Conservation (phyloP, 192 early-diverging fungal genomes). For the Linnemannia exigua region DNA sequence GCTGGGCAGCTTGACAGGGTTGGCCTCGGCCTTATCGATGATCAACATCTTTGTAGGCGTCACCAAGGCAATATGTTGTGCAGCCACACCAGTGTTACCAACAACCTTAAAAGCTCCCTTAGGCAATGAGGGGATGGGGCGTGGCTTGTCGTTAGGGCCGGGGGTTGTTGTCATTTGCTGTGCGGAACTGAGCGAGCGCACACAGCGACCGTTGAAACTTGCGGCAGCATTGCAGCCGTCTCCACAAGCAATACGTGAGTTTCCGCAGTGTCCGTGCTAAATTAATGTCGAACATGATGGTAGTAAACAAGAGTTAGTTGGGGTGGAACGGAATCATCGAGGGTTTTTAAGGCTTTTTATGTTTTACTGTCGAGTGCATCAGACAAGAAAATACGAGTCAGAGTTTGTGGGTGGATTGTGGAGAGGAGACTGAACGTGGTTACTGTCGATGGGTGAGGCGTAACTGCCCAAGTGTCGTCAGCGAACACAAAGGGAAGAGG, state of each 20-base stretch:
- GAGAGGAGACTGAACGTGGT: background rate
- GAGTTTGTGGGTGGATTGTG: background rate
- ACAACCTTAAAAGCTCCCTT: slow-evolving; percentile 59
- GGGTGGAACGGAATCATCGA: background rate
- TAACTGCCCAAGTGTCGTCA: background rate
- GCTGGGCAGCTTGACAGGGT: slow-evolving; percentile 43
- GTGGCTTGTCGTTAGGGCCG: slow-evolving; percentile 16
- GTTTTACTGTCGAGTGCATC: background rate
- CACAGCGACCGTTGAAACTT: slow-evolving; percentile 42
- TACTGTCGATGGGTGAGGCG: background rate
- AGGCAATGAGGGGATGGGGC: slow-evolving; percentile 28
- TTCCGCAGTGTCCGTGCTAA: slow-evolving; percentile 53
- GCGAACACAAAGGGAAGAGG: background rate
- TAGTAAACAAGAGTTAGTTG: slow-evolving; percentile 1
- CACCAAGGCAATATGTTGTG: slow-evolving; percentile 62
- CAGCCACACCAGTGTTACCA: slow-evolving; percentile 63
- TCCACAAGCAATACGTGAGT: slow-evolving; percentile 46
- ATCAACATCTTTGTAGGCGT: slow-evolving; percentile 65
- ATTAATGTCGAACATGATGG: background rate
- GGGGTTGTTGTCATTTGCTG: background rate
- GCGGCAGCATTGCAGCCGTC: slow-evolving; percentile 33
- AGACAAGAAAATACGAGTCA: background rate
- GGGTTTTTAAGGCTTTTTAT: background rate
- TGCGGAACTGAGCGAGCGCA: background rate
- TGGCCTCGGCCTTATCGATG: slow-evolving; percentile 68